These are phyloP conservation scores for Mycena citricolor DNA, from an alignment of 1,284 basidiomycete species.

Conservation along the genomic window DNA sequence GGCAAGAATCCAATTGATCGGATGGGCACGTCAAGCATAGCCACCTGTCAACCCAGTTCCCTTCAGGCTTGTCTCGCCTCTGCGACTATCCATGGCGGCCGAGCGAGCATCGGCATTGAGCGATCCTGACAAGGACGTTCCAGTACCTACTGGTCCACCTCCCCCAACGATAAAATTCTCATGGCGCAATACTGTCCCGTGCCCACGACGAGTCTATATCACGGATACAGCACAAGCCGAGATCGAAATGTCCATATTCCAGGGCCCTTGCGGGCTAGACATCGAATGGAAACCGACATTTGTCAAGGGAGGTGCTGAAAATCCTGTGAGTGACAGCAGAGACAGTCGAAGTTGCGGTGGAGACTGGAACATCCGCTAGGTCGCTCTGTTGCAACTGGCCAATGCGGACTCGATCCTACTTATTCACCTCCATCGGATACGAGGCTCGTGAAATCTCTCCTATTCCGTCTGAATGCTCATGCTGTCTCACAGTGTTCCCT, in stretches of 20 bases:
- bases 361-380: conserved; percentile 36
- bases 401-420: conserved; percentile 52
- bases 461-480: conserved; percentile 6
- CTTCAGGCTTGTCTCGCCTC: no score
- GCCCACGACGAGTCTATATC: conserved; percentile 22
- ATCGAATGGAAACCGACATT: conserved; percentile 71
- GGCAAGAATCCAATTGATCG: no score
- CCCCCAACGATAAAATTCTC: conserved; percentile 10
- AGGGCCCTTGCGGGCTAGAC: conserved; percentile 46
- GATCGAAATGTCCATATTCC: conserved; percentile 26
- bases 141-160: conserved; percentile 1
- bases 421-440: conserved; percentile 64
- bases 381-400: conserved; percentile 71
- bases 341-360: background rate
- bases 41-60: no score
- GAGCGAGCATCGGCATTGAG: no score
- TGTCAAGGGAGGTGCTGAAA: conserved; percentile 49
- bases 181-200: conserved; percentile 1
- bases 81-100: no score
- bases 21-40: no score
- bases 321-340: conserved; percentile 38
- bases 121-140: no score
- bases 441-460: conserved; percentile 36
- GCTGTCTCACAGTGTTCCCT: conserved; percentile 53
- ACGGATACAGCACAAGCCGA: conserved; percentile 34